Evolutionary conservation across 257 asterid species (phyloP).

Genomic region (Agastache rugosa): DNA sequence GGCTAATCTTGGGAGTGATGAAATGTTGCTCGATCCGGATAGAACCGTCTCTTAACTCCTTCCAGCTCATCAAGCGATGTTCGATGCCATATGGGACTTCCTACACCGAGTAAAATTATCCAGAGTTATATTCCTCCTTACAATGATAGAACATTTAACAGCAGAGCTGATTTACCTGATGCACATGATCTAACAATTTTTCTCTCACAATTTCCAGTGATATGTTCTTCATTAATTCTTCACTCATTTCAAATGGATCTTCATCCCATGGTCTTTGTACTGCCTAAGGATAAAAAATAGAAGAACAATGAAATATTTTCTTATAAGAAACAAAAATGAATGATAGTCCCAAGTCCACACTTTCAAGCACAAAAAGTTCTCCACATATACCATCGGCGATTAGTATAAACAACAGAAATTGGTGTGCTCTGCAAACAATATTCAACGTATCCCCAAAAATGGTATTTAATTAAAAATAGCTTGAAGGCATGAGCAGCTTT

Average conservation of each 20-base stretch:
- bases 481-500: background rate
- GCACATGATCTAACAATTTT: slow-evolving; percentile 79
- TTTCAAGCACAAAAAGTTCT: background rate
- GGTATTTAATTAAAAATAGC: background rate
- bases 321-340: slow-evolving; percentile 5
- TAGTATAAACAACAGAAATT: slow-evolving; percentile 11
- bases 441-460: background rate
- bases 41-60: slow-evolving; percentile 89
- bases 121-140: slow-evolving; percentile 21
- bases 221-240: slow-evolving; percentile 91
- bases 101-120: slow-evolving; percentile 45
- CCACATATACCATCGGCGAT: background rate
- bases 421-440: background rate
- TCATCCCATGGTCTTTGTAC: slow-evolving; percentile 94
- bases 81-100: slow-evolving; percentile 91
- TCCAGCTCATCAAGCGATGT: slow-evolving; percentile 92
- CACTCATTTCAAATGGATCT: slow-evolving; percentile 86
- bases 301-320: slow-evolving; percentile 6
- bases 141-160: slow-evolving; percentile 10
- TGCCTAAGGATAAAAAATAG: slow-evolving; percentile 55
- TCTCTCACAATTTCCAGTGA: slow-evolving; percentile 91
- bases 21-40: slow-evolving; percentile 95
- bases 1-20: slow-evolving; percentile 88
- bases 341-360: background rate
- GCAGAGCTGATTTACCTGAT: slow-evolving; percentile 65